Base-by-base conservation (phyloP, 75 land plant species). In the Cupressus sempervirens region DNA sequence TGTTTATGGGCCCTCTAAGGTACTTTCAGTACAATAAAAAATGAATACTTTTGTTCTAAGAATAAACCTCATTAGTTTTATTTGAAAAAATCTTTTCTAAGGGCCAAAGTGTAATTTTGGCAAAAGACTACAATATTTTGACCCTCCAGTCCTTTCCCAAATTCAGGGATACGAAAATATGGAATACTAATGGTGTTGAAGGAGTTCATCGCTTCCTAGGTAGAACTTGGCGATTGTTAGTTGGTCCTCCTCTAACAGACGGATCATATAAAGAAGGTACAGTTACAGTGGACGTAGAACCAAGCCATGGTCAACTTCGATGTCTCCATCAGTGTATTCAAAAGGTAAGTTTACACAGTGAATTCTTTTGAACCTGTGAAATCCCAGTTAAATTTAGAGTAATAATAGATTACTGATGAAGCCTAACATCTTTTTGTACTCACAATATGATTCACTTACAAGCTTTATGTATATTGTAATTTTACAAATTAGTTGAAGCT, bases 1-100 rank as follows among this genome's bases (percentile, higher is more conserved):
- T 97, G 99, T 97, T 97, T 88, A 95, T 97, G 99, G 99, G 99
- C 16, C 99, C 99, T 67, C 86, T 97, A 58, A 94, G 99, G 99
- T 97, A 48, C 12, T 36, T 48, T 82, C 70, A 1, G 54, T 30
- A 12, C 15, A 30, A 29, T 70, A 30, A 12, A 72, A 3, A 72
- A 1, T 32, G 32, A 4, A 72, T 72, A 30, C 35, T 72, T 72
- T 30, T 12, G 1, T 72, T 32, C 32, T 10, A 72, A n/a, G 45
- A 26, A 79, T 79, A 18, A 18, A 23, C 5, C 16, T 48, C 54
- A 23, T 8, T 50, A 32, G 18, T 82, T 54, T 82, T 20, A 53
- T 82, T 16, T 50, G 5, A 29, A 48, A 13, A 29, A 6, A 30
- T n/a, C 40, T 35, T n/a, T 6, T 82, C 7, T 52, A 82, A 38